Evolutionary conservation across 2,329 filamentous ascomycete genomes (phyloP), one percentile per base, ranked within the genome.

Genomic region (Hyphodiscus sp.): DNA sequence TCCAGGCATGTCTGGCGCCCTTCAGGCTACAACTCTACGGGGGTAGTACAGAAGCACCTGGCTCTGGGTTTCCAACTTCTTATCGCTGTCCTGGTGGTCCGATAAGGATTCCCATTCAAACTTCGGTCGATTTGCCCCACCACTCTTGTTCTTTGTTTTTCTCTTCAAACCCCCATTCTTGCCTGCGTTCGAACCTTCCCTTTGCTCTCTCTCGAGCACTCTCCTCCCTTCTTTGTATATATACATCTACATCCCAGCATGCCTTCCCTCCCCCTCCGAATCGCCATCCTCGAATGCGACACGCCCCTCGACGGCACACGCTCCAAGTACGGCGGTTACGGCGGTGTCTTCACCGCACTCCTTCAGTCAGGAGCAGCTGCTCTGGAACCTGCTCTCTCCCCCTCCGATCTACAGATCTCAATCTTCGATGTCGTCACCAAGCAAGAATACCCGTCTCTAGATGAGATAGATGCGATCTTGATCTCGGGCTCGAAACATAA

Each of bases 261-360:
- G 66, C 52, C 65, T 5, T 53, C 52, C 20, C 58, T 57, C 7
- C 65, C 65, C 41, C 64, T 69, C 45, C 64, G 67, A 45, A 67
- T 96, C 70, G 91, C 91, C 46, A 80, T 97, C 62, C 83, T 97
- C 61, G 89, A 96, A 76, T 86, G 88, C 74, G 92, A 96, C 71
- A 87, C 81, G 1, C 90, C 90, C 1, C 76, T 87, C 48, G 79
- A 82, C 1, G 71, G 78, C 44, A 81, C 86, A 41, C 73, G 80
- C 51, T 77, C 77, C 52, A 81, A 81, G 63, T 91, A 87, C 70
- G 81, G 82, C 49, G 77, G 78, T 56, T 96, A 96, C 71, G 81
- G 83, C 57, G 85, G 82, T 58, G 79, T 89, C 55, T 89, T 90
- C 71, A 76, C 73, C 18, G 66, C 76, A 38, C 76, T 89, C 10